Conservation (phyloP, 208 protist genomes). For the Vickermania spadyakhi region DNA sequence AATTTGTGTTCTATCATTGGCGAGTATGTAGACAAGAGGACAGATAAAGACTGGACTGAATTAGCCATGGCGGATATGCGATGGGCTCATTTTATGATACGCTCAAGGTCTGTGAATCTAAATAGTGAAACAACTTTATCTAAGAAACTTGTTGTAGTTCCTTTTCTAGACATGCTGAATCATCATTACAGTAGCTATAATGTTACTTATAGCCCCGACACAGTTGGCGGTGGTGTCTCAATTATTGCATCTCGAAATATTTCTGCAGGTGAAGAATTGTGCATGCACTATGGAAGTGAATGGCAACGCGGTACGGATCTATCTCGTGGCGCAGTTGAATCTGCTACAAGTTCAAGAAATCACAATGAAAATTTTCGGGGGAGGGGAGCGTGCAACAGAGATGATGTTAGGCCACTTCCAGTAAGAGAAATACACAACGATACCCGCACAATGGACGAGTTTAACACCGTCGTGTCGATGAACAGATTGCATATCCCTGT, state of each 20-base stretch:
- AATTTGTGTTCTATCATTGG: not conserved
- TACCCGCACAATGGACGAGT: no score
- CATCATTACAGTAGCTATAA: slow-evolving; percentile 40
- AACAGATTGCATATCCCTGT: no score
- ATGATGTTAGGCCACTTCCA: no score
- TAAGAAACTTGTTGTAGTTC: slow-evolving; percentile 38
- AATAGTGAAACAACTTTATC: slow-evolving; percentile 5
- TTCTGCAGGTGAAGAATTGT: slow-evolving; percentile 48
- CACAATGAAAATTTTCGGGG: no score
- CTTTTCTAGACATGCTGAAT: slow-evolving; percentile 82
- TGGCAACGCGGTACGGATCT: slow-evolving; percentile 61
- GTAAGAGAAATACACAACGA: no score
- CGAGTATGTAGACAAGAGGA: slow-evolving; percentile 11
- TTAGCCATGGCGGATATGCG: slow-evolving; percentile 34
- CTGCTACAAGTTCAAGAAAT: no score
- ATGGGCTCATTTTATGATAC: slow-evolving; percentile 84
- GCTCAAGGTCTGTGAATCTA: slow-evolving; percentile 68
- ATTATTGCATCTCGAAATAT: slow-evolving; percentile 49
- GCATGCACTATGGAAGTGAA: slow-evolving; percentile 56
- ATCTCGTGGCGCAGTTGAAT: no score
- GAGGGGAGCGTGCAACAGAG: no score
- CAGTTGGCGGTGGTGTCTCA: slow-evolving; percentile 18
- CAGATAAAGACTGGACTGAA: slow-evolving; percentile 38
- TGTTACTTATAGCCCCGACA: slow-evolving; percentile 35
- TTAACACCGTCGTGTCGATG: no score